Conservation (phyloP, 116 monocot genomes). For the Iris pallida region DNA sequence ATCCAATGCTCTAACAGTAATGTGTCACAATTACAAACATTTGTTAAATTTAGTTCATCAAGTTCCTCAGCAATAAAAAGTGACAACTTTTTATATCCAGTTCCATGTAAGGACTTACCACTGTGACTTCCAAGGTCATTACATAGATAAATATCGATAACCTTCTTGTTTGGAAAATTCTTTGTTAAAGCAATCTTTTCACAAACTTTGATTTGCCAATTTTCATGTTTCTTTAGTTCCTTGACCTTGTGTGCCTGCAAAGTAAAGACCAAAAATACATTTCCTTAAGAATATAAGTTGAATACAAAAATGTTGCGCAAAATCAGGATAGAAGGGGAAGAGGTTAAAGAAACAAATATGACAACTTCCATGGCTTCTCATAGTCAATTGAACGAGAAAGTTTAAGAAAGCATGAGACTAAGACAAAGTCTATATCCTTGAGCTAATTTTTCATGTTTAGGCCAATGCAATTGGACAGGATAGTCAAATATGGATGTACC, state of each 20-base stretch:
- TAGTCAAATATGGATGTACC: constrained; percentile 27
- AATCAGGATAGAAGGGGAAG: not conserved
- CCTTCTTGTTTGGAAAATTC: constrained; percentile 77
- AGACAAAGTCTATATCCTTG: no score
- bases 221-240: constrained; percentile 61
- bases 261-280: constrained; percentile 2
- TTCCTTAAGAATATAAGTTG: not conserved
- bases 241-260: constrained; percentile 55
- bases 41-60: not conserved
- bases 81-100: not conserved
- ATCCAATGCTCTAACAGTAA: no score
- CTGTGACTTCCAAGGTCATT: constrained; percentile 23
- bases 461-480: no score
- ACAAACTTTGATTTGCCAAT: constrained; percentile 75
- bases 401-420: no score
- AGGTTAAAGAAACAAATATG: not conserved
- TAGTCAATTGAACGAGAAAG: no score
- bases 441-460: no score
- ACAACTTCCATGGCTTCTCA: not conserved
- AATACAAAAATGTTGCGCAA: no score
- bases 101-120: constrained; percentile 31
- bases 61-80: constrained; percentile 1
- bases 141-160: constrained; percentile 75
- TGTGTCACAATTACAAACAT: not conserved
- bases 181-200: constrained; percentile 55